These are phyloP conservation scores for Cunninghamia lanceolata DNA, from an alignment of 75 land plant genomes.

Conservation along the genomic window DNA sequence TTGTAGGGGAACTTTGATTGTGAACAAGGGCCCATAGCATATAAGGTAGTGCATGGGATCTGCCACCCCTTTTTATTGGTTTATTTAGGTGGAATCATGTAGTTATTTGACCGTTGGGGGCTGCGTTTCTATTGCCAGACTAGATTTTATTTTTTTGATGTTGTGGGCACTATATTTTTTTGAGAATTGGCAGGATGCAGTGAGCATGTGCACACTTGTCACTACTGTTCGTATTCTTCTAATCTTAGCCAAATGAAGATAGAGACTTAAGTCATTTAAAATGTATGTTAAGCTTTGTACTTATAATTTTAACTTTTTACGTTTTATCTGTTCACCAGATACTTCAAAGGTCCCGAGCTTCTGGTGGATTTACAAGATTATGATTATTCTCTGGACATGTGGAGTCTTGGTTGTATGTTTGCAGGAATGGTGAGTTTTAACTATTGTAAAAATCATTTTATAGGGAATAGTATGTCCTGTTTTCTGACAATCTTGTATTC, in stretches of 20 bases:
- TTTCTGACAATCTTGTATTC: background rate
- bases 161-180: background rate
- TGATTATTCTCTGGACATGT: slow-evolving; percentile 69
- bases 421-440: slow-evolving; percentile 55
- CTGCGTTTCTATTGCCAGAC: background rate
- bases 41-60: too few species aligned
- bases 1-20: background rate
- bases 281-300: too few species aligned
- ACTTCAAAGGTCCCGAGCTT: slow-evolving; percentile 66
- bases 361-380: slow-evolving; percentile 67
- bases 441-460: background rate
- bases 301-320: background rate
- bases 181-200: too few species aligned
- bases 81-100: background rate
- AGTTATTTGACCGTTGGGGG: background rate
- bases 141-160: background rate
- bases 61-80: background rate
- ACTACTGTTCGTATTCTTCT: background rate
- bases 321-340: slow-evolving; percentile 24
- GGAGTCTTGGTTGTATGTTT: slow-evolving; percentile 80
- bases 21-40: background rate
- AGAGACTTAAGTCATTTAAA: background rate
- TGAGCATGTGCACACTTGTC: background rate
- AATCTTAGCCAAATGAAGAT: background rate
- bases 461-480: background rate